phyloP scores from a whole-genome alignment of 176 grass and related monocot species.

The Sorghum bicolor region Sorghum_bicolor_NCBIv3 NC_012876.2:4505501-4506000 shows the following conservation, averaged over 20 bases:
- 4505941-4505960: background rate
- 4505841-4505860: background rate
- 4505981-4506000: background rate
- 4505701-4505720: constrained; percentile 14
- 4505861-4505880: background rate
- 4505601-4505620: constrained; percentile 88
- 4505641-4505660: constrained; percentile 83
- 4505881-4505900: background rate
- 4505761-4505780: constrained; percentile 12
- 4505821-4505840: background rate
- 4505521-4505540: background rate
- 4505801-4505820: background rate
- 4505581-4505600: constrained; percentile 63
- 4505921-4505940: constrained; percentile 3
- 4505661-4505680: constrained; percentile 53
- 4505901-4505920: constrained; percentile 10
- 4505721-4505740: background rate
- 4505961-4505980: background rate
- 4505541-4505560: background rate
- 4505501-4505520: background rate
- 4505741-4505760: background rate
- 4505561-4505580: background rate
- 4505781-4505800: background rate
- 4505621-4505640: constrained; percentile 75
- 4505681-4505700: background rate